These are phyloP conservation scores for Cyberlindnera bimundalis DNA, from an alignment of 805 yeast genomes.

Conservation along the genomic window DNA sequence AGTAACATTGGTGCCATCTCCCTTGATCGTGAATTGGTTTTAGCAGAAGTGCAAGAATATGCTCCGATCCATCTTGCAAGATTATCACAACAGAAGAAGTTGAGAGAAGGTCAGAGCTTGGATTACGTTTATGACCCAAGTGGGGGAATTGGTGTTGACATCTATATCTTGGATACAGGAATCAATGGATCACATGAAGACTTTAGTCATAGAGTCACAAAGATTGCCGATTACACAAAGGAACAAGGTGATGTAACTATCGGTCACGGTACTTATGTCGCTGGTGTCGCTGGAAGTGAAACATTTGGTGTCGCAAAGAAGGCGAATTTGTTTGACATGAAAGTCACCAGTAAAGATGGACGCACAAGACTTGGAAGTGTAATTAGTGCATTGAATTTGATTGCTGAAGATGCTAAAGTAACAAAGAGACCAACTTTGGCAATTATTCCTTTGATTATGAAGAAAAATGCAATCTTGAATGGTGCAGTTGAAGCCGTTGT, in stretches of 20 bases:
- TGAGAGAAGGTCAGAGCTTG: constrained; percentile 27
- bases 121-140: constrained; percentile 41
- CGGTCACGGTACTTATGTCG: constrained; percentile 59
- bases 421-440: constrained; percentile 37
- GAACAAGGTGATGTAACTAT: constrained; percentile 28
- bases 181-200: constrained; percentile 39
- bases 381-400: constrained; percentile 31
- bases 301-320: constrained; percentile 52
- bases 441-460: constrained; percentile 36
- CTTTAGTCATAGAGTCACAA: constrained; percentile 39
- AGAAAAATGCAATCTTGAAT: constrained; percentile 39
- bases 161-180: constrained; percentile 39
- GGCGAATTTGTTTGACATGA: constrained; percentile 40
- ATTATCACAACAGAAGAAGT: constrained; percentile 33
- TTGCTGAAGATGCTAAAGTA: constrained; percentile 26
- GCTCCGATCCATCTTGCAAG: constrained; percentile 43
- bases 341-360: constrained; percentile 38
- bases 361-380: constrained; percentile 34
- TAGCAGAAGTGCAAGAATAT: constrained; percentile 38
- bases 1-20: constrained; percentile 35
- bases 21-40: constrained; percentile 32
- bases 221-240: constrained; percentile 43
- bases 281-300: constrained; percentile 50
- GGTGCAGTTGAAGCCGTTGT: constrained; percentile 42
- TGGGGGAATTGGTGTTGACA: constrained; percentile 39